Evolutionary conservation across 2,329 filamentous ascomycete species (phyloP).

Genomic region (Hirsutella minnesotensis): DNA sequence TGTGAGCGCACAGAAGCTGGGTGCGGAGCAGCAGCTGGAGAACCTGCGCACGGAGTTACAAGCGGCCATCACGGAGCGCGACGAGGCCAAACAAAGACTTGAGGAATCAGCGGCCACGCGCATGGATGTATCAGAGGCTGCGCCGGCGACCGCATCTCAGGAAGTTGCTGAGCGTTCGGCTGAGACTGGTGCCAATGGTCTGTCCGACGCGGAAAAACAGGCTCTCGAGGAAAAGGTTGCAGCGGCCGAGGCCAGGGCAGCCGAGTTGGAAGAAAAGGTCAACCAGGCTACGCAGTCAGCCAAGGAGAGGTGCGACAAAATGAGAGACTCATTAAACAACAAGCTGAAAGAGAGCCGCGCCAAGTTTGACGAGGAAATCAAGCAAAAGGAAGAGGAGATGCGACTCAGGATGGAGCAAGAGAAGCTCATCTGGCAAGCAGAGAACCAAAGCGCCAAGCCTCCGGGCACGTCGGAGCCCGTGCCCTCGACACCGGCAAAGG

Average conservation of each 20-base stretch:
- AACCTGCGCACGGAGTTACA: constrained; percentile 47
- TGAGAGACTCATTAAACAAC: constrained; percentile 56
- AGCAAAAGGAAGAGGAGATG: constrained; percentile 38
- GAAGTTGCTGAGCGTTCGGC: constrained; percentile 2
- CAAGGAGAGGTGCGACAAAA: constrained; percentile 54
- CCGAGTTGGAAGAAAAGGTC: constrained; percentile 51
- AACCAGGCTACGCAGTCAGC: constrained; percentile 48
- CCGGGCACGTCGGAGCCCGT: constrained; percentile 9
- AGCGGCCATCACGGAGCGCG: constrained; percentile 49
- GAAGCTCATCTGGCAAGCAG: constrained; percentile 48
- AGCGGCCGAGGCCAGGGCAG: constrained; percentile 47
- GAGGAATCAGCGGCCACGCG: constrained; percentile 16
- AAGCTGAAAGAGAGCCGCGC: constrained; percentile 57
- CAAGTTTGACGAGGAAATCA: constrained; percentile 38
- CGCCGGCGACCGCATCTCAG: not conserved
- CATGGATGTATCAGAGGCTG: constrained; percentile 1
- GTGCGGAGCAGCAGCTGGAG: constrained; percentile 51
- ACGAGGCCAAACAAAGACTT: constrained; percentile 38
- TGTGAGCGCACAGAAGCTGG: constrained; percentile 55
- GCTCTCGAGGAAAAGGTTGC: constrained; percentile 51
- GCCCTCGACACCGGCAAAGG: constrained; percentile 28
- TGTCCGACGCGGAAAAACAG: constrained; percentile 48
- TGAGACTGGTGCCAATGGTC: constrained; percentile 12
- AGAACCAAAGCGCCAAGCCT: constrained; percentile 23
- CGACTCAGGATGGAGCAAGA: constrained; percentile 51